Conservation (phyloP, 768 basidiomycete species). For the Panaeolus cyanescens region DNA sequence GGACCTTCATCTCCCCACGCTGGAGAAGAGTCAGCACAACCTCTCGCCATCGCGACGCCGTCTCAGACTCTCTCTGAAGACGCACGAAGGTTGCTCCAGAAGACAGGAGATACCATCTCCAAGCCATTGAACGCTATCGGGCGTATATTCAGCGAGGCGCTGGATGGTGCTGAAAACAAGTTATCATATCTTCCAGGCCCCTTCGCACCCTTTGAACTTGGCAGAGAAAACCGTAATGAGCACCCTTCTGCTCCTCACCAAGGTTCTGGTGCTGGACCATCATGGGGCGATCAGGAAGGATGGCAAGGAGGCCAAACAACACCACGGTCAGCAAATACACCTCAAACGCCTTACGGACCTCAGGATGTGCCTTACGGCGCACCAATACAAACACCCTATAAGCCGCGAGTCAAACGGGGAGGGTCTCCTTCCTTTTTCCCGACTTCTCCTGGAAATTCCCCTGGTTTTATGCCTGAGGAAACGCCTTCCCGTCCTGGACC, state of each 20-base stretch:
- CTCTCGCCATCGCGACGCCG: slow-evolving; percentile 65
- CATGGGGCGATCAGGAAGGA: slow-evolving; percentile 26
- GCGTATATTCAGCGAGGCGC: slow-evolving; percentile 82
- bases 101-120: slow-evolving; percentile 88
- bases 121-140: slow-evolving; percentile 90
- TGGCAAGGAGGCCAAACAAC: slow-evolving; percentile 16
- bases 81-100: slow-evolving; percentile 81
- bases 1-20: slow-evolving; percentile 48
- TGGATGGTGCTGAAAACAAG: slow-evolving; percentile 71
- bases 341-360: slow-evolving; percentile 40
- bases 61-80: slow-evolving; percentile 62
- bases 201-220: slow-evolving; percentile 69
- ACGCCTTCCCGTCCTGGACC: slow-evolving; percentile 52
- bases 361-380: slow-evolving; percentile 34
- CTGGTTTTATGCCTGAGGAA: slow-evolving; percentile 45
- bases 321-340: slow-evolving; percentile 28
- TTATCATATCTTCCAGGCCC: slow-evolving; percentile 67
- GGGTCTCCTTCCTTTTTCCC: slow-evolving; percentile 45
- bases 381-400: slow-evolving; percentile 69
- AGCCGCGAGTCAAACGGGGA: slow-evolving; percentile 63
- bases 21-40: slow-evolving; percentile 90
- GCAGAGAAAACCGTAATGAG: slow-evolving; percentile 47
- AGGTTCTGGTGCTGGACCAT: slow-evolving; percentile 36
- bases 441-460: slow-evolving; percentile 34
- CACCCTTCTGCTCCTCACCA: slow-evolving; percentile 18